These are phyloP conservation scores for Cutaneotrichosporon daszewskae DNA, from an alignment of 1,284 basidiomycete species.

Conservation along the genomic window DNA sequence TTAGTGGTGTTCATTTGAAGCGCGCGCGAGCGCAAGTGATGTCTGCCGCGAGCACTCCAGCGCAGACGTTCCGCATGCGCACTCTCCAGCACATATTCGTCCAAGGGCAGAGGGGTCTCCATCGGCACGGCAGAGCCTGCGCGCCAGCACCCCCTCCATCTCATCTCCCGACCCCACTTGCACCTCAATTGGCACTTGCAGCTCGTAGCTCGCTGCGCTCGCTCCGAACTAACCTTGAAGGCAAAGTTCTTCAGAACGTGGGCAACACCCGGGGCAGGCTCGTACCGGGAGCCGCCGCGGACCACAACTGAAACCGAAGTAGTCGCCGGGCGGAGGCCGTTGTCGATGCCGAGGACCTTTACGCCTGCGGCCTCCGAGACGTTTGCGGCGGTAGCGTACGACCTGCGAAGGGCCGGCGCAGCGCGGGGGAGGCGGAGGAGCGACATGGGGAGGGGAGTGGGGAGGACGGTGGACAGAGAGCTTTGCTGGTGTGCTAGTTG, in stretches of 20 bases:
- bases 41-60: no score
- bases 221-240: constrained; percentile 69
- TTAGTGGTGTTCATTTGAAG: no score
- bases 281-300: constrained; percentile 83
- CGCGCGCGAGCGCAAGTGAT: no score
- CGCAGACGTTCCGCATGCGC: no score
- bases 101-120: no score
- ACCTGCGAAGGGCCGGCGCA: constrained; percentile 18
- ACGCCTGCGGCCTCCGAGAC: constrained; percentile 70
- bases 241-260: constrained; percentile 93
- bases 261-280: constrained; percentile 77
- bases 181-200: no score
- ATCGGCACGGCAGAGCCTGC: no score
- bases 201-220: no score
- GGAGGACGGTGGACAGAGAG: constrained; percentile 7
- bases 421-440: constrained; percentile 21
- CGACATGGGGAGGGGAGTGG: constrained; percentile 17
- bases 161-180: no score
- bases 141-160: no score
- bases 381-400: constrained; percentile 54
- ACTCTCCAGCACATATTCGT: no score
- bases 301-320: constrained; percentile 79
- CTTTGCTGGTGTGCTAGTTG: no score
- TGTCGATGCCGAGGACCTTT: constrained; percentile 77
- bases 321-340: constrained; percentile 62